A percentile compares a stretch with the other conserved stretches of the same genome.
phyloP scores from a whole-genome alignment of 805 yeast species.

The Yarrowia sp. region DNA sequence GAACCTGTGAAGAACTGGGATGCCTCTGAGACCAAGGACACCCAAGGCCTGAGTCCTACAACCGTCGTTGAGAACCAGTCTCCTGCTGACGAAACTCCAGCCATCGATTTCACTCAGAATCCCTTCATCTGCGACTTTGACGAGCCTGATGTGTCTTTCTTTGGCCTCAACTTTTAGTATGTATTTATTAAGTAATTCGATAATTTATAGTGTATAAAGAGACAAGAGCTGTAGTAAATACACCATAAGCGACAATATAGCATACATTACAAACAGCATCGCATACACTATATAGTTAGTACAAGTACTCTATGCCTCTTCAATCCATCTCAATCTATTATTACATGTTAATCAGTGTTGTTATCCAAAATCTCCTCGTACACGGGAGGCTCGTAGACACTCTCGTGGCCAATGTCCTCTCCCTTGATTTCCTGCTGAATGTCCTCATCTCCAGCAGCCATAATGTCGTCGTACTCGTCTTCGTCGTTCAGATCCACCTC shows the following conservation, averaged over 20 bases:
- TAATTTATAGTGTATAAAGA: too few relatives aligned
- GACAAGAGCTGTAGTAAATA: too few relatives aligned
- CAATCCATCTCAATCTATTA: too few relatives aligned
- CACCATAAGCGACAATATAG: too few relatives aligned
- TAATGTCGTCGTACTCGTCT: slow-evolving; percentile 29
- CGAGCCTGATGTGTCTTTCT: background rate
- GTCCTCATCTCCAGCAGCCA: slow-evolving; percentile 27
- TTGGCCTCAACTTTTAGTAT: too few relatives aligned
- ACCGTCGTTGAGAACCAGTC: too few relatives aligned
- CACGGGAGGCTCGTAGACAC: slow-evolving; percentile 12
- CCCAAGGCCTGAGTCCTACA: background rate
- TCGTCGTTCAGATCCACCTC: slow-evolving; percentile 36
- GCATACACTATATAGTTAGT: too few relatives aligned
- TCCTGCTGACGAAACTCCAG: too few relatives aligned
- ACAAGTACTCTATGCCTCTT: too few relatives aligned
- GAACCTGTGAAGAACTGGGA: too few relatives aligned
- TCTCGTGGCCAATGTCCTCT: slow-evolving; percentile 25
- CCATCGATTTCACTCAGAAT: background rate
- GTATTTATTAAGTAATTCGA: too few relatives aligned
- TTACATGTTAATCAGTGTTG: slow-evolving; percentile 12
- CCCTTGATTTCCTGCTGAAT: background rate
- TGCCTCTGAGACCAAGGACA: background rate
- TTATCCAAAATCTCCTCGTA: slow-evolving; percentile 8
- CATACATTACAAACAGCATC: too few relatives aligned
- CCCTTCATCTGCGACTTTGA: slow-evolving; percentile 5